phyloP scores from a whole-genome alignment of 1,284 basidiomycete species.

The Ustilago xerochloae region DNA sequence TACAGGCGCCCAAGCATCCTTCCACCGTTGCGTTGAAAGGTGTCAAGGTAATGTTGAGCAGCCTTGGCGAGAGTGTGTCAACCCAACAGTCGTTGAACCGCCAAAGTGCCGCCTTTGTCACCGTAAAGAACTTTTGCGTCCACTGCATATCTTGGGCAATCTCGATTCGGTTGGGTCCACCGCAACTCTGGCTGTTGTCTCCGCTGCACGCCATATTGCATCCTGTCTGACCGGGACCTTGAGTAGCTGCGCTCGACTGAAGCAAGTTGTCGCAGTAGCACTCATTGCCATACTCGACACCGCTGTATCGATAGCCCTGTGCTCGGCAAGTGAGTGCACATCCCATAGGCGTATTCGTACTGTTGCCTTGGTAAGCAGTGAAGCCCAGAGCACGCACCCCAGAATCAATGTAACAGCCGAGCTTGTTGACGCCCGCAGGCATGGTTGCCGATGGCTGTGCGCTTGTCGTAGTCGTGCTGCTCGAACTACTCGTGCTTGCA shows the following conservation, averaged over 20 bases:
- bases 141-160: not conserved
- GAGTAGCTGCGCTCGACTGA: not conserved
- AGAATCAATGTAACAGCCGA: no score
- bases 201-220: not conserved
- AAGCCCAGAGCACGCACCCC: no score
- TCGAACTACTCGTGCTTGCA: no score
- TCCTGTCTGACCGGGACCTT: not conserved
- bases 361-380: no score
- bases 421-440: no score
- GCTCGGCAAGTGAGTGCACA: no score
- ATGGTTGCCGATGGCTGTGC: no score
- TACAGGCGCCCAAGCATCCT: conserved; percentile 55
- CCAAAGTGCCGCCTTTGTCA: not conserved
- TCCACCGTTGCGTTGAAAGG: conserved; percentile 2
- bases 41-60: not conserved
- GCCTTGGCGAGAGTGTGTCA: not conserved
- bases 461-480: no score
- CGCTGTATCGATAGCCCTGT: no score
- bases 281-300: conserved; percentile 56
- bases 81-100: not conserved
- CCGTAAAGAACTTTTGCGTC: not conserved
- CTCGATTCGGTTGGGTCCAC: not conserved
- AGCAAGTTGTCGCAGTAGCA: conserved; percentile 59
- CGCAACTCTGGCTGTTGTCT: not conserved
- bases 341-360: no score